Conservation (phyloP, 495 filamentous ascomycete species). For the Daldinia loculata region DNA sequence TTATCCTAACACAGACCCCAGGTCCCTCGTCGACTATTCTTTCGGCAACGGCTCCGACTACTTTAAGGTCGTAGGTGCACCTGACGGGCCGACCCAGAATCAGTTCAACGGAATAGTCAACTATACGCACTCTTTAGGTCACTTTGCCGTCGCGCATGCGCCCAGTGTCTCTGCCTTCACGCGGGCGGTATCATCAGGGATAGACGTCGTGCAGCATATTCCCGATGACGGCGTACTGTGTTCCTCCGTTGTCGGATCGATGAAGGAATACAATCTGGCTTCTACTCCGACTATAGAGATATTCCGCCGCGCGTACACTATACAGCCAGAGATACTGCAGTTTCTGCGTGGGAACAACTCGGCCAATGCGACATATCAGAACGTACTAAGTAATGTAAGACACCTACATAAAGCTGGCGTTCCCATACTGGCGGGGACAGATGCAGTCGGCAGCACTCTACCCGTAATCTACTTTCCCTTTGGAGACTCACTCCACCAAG, state of each 20-base stretch:
- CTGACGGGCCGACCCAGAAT: conserved; percentile 43
- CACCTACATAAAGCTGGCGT: conserved; percentile 43
- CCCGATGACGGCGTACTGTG: conserved; percentile 45
- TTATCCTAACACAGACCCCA: conserved; percentile 40
- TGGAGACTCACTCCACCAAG: conserved; percentile 40
- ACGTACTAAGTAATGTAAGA: conserved; percentile 41
- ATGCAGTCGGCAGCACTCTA: conserved; percentile 41
- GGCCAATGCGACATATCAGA: conserved; percentile 34
- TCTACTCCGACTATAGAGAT: conserved; percentile 47
- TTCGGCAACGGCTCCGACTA: conserved; percentile 52
- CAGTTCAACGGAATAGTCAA: conserved; percentile 43
- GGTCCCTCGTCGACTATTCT: conserved; percentile 46
- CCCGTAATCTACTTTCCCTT: conserved; percentile 61
- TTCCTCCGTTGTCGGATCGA: conserved; percentile 15
- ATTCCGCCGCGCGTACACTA: conserved; percentile 35
- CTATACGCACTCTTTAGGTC: conserved; percentile 34
- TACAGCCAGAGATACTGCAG: conserved; percentile 28
- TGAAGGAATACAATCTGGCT: conserved; percentile 33
- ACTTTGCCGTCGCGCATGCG: conserved; percentile 47
- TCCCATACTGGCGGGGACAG: conserved; percentile 49
- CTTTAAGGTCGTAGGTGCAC: conserved; percentile 53
- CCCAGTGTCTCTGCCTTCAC: conserved; percentile 25
- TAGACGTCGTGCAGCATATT: conserved; percentile 49
- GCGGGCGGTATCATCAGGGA: conserved; percentile 41
- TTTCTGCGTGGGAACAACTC: conserved; percentile 29